Percentiles rank a stretch among this genome's conserved stretches.
Evolutionary conservation across 2,329 filamentous ascomycete genomes (phyloP).

Genomic region (Hypoxylon sp.): DNA sequence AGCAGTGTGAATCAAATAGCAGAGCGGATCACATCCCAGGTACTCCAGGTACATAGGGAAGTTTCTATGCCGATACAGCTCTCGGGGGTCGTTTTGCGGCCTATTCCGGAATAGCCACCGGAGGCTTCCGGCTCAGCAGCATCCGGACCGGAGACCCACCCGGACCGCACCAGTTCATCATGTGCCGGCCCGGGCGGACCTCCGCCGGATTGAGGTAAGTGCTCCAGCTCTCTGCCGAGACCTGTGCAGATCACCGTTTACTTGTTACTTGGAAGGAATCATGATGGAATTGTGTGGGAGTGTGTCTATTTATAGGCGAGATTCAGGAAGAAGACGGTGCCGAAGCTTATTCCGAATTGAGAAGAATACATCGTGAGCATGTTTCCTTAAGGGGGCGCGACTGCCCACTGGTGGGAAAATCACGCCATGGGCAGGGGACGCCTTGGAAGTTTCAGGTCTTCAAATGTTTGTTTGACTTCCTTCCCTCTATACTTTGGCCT

Average conservation of each 20-base stretch:
- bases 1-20: neutral
- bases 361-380: neutral
- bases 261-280: neutral
- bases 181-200: neutral
- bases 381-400: neutral
- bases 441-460: neutral
- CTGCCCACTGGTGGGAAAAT: neutral
- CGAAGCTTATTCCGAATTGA: neutral
- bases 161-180: neutral
- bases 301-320: neutral
- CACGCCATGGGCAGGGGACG: neutral
- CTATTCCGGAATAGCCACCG: neutral
- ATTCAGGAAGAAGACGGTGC: neutral
- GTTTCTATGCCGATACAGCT: neutral
- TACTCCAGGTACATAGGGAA: neutral
- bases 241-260: neutral
- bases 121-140: neutral
- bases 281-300: neutral
- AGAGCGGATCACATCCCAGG: neutral
- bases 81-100: too few species aligned
- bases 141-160: neutral
- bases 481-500: too few species aligned
- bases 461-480: neutral
- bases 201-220: neutral
- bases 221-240: neutral